Base-by-base conservation (phyloP, 495 filamentous ascomycete species). In the Lichina pygmaea region DNA sequence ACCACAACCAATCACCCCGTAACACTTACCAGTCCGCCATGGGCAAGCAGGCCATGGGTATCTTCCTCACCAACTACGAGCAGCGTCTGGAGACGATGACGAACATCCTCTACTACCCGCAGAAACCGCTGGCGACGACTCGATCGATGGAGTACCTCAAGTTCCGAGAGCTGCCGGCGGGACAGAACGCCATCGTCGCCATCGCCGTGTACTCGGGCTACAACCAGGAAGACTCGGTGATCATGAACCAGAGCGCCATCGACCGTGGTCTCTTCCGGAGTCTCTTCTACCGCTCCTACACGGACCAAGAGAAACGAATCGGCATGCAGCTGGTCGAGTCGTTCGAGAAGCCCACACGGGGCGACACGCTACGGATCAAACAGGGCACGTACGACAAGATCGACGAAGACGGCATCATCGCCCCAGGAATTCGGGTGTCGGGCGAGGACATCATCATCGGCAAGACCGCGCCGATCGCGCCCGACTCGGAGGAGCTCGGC, bases 11-110 rank as follows among this genome's bases (percentile, higher is more conserved):
- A 71, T 93, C 85, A 48, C 89, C 89, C 49, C 72, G 91, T 76
- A 95, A 95, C 57, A 99, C 89, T 5, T 95, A 95, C 62, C 91
- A 99, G 56, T 93, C 89, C 53, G 89, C 89, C 54, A 99, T 99
- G 89, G 89, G 89, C 63, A 99, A 99, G 64, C 89, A 99, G 68
- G 89, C 89, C 43, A 99, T 99, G 91, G 89, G 89, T 54, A 83
- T 94, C 47, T 93, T 92, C 66, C 70, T 95, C 34, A 95, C 91
- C 10, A 99, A 95, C 55, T 95, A 85, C 55, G 71, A 78, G 24
- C 75, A 85, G 48, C 83, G 89, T 46, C 94, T 95, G 89, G 89
- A 99, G 53, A 99, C 89, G 12, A 95, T 99, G 89, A 78, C 83
- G 42, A 95, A 99, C 53, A 91, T 95, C 55, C 76, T 99, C 9